phyloP scores from a whole-genome alignment of 371 early-diverging fungal species.

The Mortierella sp. region DNA sequence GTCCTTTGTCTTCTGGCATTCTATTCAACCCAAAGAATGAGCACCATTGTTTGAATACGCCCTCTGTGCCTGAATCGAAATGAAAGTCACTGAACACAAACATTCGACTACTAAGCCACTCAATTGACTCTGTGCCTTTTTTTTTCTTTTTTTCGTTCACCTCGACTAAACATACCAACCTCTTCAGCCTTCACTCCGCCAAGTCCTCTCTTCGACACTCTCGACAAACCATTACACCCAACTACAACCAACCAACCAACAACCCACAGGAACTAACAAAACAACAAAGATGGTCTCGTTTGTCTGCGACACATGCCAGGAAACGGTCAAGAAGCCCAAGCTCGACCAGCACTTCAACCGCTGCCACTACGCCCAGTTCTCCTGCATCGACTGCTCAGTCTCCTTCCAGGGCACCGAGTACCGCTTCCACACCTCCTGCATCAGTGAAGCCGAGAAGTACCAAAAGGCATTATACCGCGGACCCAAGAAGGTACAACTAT shows the following conservation, averaged over 20 bases:
- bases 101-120: not conserved
- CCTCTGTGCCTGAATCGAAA: not conserved
- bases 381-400: conserved; percentile 93
- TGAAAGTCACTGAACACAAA: not conserved
- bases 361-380: conserved; percentile 86
- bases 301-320: conserved; percentile 91
- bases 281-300: conserved; percentile 64
- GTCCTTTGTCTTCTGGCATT: too few relatives aligned
- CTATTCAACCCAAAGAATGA: too few relatives aligned
- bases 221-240: too few relatives aligned
- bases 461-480: conserved; percentile 75
- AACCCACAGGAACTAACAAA: not conserved
- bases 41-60: not conserved
- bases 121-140: not conserved
- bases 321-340: conserved; percentile 93
- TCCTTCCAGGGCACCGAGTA: conserved; percentile 86
- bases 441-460: conserved; percentile 93
- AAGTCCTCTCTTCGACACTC: not conserved
- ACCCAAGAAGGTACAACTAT: conserved; percentile 62
- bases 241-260: not conserved
- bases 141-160: not conserved
- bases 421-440: conserved; percentile 87
- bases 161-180: not conserved
- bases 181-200: not conserved
- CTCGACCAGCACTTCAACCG: conserved; percentile 84